A percentile compares a stretch with the other conserved stretches of the same genome.
phyloP scores from a whole-genome alignment of 345 rosid genomes.

The Reutealis trisperma region DNA sequence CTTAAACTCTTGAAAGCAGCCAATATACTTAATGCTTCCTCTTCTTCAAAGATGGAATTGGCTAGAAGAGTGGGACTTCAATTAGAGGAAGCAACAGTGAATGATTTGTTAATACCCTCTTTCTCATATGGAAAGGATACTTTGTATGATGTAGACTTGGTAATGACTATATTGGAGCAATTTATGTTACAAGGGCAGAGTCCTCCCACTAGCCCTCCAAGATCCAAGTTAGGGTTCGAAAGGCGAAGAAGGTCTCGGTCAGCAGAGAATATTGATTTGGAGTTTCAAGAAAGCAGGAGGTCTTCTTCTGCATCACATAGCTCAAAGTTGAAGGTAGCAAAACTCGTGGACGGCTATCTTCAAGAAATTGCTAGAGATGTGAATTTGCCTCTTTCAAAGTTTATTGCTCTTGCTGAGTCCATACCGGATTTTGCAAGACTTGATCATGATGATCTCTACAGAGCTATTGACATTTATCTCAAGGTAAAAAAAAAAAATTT shows the following conservation, averaged over 20 bases:
- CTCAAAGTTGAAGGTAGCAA: constrained; percentile 92
- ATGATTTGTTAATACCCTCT: constrained; percentile 77
- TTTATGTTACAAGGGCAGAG: constrained; percentile 90
- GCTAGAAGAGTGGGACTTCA: constrained; percentile 83
- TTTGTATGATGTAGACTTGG: constrained; percentile 75
- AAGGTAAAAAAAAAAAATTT: constrained; percentile 62
- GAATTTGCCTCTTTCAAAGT: constrained; percentile 77
- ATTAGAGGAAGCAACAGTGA: constrained; percentile 80
- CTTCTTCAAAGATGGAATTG: constrained; percentile 73
- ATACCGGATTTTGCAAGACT: constrained; percentile 82
- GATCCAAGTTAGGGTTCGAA: constrained; percentile 65
- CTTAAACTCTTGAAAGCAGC: constrained; percentile 87
- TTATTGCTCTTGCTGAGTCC: constrained; percentile 72
- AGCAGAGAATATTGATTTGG: constrained; percentile 77
- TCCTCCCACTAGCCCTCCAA: constrained; percentile 89
- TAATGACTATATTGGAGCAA: constrained; percentile 73
- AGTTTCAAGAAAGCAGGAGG: constrained; percentile 85
- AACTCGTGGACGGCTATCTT: constrained; percentile 84
- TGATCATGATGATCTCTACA: constrained; percentile 91
- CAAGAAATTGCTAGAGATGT: constrained; percentile 75
- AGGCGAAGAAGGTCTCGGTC: constrained; percentile 95
- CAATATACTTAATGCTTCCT: constrained; percentile 68
- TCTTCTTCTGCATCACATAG: constrained; percentile 97
- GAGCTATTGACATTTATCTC: constrained; percentile 94
- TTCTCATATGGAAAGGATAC: constrained; percentile 44